Percentiles rank a stretch among this genome's conserved stretches.
Evolutionary conservation across 164 flowering plant species (phyloP).

Genomic region (Taxillus chinensis): DNA sequence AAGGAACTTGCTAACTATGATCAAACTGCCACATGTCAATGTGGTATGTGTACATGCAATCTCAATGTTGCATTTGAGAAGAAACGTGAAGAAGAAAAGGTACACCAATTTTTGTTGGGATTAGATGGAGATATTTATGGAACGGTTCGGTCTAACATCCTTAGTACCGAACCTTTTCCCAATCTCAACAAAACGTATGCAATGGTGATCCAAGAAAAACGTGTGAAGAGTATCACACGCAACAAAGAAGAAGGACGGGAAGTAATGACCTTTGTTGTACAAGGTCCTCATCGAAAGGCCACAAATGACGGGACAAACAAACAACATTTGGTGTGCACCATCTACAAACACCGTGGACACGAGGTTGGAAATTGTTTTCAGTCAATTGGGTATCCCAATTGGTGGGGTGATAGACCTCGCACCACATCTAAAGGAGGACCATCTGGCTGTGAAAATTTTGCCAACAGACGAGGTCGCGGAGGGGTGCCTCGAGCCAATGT

Average conservation of each 20-base stretch:
- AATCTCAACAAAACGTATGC: slow-evolving; percentile 6
- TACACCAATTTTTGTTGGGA: slow-evolving; percentile 12
- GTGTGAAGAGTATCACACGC: not conserved
- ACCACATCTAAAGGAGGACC: no score
- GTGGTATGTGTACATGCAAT: slow-evolving; percentile 13
- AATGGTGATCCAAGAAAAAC: slow-evolving; percentile 8
- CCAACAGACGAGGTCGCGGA: no score
- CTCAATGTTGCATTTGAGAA: not conserved
- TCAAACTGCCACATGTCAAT: not conserved
- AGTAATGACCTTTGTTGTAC: slow-evolving; percentile 3
- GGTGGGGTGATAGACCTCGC: slow-evolving; percentile 7
- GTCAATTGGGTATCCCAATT: slow-evolving; percentile 10
- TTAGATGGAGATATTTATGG: slow-evolving; percentile 7
- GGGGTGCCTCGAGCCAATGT: not conserved
- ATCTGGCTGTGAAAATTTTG: no score
- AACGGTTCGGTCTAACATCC: slow-evolving; percentile 6
- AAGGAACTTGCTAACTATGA: slow-evolving; percentile 4
- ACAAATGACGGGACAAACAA: no score
- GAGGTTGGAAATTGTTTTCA: slow-evolving; percentile 2
- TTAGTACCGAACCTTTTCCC: slow-evolving; percentile 13
- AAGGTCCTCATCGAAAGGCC: not conserved
- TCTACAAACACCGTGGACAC: slow-evolving; percentile 2
- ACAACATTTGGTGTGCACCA: slow-evolving; percentile 1
- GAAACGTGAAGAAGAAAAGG: not conserved
- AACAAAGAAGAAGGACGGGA: slow-evolving; percentile 3